Evolutionary conservation across 805 yeast genomes (phyloP).

Genomic region (Grigorovia transvaalensis): DNA sequence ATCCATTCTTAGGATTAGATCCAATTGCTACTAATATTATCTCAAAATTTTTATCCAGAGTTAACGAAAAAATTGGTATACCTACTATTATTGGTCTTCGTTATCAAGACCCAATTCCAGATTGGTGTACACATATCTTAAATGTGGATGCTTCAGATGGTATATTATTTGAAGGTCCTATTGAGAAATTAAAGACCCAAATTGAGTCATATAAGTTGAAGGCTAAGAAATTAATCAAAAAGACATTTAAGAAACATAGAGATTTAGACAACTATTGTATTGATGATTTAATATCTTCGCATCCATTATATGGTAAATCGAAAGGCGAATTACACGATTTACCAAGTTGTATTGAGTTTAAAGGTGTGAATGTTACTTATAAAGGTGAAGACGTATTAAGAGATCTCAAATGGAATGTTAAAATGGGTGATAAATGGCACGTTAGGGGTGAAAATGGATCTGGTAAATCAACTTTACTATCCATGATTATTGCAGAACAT

Average conservation of each 20-base stretch:
- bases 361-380: conserved; percentile 55
- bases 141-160: conserved; percentile 46
- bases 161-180: conserved; percentile 39
- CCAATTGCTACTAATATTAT: conserved; percentile 58
- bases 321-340: conserved; percentile 7
- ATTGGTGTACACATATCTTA: conserved; percentile 69
- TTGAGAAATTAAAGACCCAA: conserved; percentile 14
- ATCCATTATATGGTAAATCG: conserved; percentile 14
- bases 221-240: conserved; percentile 1
- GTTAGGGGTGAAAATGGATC: conserved; percentile 83
- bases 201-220: conserved; percentile 18
- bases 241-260: neutral
- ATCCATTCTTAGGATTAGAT: conserved; percentile 87
- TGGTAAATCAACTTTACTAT: conserved; percentile 81
- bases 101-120: conserved; percentile 63
- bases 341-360: conserved; percentile 39
- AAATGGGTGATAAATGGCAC: conserved; percentile 76
- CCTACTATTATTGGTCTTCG: conserved; percentile 69
- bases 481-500: conserved; percentile 85
- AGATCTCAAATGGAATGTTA: conserved; percentile 55
- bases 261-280: conserved; percentile 6
- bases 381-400: conserved; percentile 49
- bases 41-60: conserved; percentile 29
- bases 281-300: conserved; percentile 16
- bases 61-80: conserved; percentile 6